A percentile compares a stretch with the other conserved stretches of the same genome.
Conservation (phyloP, 148 eudicot genomes). For the Cornus controversa region DNA sequence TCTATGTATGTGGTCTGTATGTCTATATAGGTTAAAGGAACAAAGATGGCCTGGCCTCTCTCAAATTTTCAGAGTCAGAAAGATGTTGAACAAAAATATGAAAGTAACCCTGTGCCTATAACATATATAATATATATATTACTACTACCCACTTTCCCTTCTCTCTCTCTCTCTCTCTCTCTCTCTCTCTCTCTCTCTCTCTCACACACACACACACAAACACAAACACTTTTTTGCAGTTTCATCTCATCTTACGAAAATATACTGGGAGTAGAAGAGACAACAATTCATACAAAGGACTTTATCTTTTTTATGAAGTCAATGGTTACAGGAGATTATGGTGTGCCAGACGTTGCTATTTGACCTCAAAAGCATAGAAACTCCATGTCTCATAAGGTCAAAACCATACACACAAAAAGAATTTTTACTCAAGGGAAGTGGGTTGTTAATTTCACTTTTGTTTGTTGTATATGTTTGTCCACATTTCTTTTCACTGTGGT, state of each 20-base stretch:
- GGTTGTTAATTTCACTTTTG: background rate
- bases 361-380: conserved; percentile 1
- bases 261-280: too few relatives aligned
- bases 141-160: conserved; percentile 7
- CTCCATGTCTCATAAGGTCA: conserved; percentile 1
- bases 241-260: too few relatives aligned
- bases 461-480: background rate
- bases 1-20: conserved; percentile 9
- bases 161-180: conserved; percentile 13
- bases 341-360: background rate
- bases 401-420: background rate
- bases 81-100: conserved; percentile 8
- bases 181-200: conserved; percentile 11
- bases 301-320: background rate
- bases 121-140: background rate
- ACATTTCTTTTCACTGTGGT: too few relatives aligned
- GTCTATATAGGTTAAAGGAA: conserved; percentile 5
- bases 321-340: background rate
- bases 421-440: background rate
- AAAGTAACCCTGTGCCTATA: conserved; percentile 10
- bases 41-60: background rate
- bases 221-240: too few relatives aligned
- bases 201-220: background rate
- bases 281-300: too few relatives aligned
- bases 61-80: conserved; percentile 3